A percentile compares a stretch with the other conserved stretches of the same genome.
Evolutionary conservation across 164 flowering plant genomes (phyloP).

Genomic region (Paratinospora sagittata): DNA sequence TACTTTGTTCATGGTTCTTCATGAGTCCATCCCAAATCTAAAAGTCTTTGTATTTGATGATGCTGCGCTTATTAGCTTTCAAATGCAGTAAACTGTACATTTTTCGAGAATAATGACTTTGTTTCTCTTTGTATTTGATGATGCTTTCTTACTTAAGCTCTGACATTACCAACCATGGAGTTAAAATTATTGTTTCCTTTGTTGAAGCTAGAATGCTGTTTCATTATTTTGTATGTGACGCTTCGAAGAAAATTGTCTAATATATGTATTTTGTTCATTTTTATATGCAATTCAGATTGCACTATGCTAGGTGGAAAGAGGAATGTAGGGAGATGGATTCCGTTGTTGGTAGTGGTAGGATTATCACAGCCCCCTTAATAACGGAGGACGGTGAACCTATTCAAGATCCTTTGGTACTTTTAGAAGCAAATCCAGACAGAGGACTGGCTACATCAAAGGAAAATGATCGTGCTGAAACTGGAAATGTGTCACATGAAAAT

Average conservation of each 20-base stretch:
- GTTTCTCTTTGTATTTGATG: no score
- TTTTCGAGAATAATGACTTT: no score
- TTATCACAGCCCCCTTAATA: slow-evolving; percentile 85
- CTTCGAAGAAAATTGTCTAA: neutral
- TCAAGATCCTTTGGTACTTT: slow-evolving; percentile 72
- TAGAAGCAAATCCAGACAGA: slow-evolving; percentile 47
- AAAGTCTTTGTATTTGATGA: no score
- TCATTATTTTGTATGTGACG: neutral
- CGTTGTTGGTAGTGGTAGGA: slow-evolving; percentile 84
- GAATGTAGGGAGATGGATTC: slow-evolving; percentile 75
- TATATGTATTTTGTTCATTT: neutral
- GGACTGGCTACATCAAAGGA: slow-evolving; percentile 18
- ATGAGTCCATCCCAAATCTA: no score
- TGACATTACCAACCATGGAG: neutral
- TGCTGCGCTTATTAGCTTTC: no score
- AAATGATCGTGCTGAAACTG: no score
- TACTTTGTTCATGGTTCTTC: no score
- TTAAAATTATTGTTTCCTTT: no score
- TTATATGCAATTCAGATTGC: slow-evolving; percentile 37
- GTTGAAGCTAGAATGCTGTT: neutral
- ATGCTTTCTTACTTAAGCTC: no score
- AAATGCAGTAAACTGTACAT: no score
- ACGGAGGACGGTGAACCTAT: slow-evolving; percentile 83
- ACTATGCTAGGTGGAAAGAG: slow-evolving; percentile 76
- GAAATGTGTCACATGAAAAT: no score